These are phyloP conservation scores for Chaetomium globosum DNA, from an alignment of 2,329 filamentous ascomycete genomes.

Conservation along the genomic window DNA sequence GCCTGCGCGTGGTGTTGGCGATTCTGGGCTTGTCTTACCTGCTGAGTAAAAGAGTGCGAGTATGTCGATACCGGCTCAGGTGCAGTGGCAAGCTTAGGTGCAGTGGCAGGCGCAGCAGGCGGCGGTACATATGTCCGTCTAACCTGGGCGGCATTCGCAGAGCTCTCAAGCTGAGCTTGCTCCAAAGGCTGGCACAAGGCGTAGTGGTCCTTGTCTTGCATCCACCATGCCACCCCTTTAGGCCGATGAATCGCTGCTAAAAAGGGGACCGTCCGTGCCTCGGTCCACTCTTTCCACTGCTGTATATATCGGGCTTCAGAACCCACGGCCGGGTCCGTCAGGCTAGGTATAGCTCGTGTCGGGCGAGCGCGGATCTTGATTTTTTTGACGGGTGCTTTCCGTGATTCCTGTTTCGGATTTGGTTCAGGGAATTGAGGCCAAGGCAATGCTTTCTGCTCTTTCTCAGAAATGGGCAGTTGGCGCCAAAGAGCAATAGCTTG, in stretches of 20 bases:
- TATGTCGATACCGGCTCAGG: not conserved
- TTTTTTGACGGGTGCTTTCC: not conserved
- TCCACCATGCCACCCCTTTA: conserved; percentile 14
- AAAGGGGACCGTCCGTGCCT: not conserved
- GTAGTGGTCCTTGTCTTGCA: conserved; percentile 16
- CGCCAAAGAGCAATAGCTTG: conserved; percentile 9
- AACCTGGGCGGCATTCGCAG: conserved; percentile 7
- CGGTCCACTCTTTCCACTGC: not conserved
- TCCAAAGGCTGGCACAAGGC: conserved; percentile 12
- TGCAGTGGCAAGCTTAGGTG: not conserved
- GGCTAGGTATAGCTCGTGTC: not conserved
- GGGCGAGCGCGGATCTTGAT: too few species aligned
- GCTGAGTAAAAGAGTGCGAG: not conserved
- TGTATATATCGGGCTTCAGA: not conserved
- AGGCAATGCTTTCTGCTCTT: not conserved
- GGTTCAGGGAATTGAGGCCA: not conserved
- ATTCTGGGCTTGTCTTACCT: conserved; percentile 4
- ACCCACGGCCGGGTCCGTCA: conserved; percentile 7
- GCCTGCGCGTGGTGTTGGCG: not conserved
- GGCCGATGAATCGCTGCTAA: not conserved
- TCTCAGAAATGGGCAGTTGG: not conserved
- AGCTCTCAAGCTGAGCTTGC: conserved; percentile 12
- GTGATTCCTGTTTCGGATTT: not conserved
- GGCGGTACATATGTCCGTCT: not conserved
- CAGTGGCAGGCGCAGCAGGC: too few species aligned